Conservation (phyloP, 179 eudicot genomes). For the Heliamphora ciliata region DNA sequence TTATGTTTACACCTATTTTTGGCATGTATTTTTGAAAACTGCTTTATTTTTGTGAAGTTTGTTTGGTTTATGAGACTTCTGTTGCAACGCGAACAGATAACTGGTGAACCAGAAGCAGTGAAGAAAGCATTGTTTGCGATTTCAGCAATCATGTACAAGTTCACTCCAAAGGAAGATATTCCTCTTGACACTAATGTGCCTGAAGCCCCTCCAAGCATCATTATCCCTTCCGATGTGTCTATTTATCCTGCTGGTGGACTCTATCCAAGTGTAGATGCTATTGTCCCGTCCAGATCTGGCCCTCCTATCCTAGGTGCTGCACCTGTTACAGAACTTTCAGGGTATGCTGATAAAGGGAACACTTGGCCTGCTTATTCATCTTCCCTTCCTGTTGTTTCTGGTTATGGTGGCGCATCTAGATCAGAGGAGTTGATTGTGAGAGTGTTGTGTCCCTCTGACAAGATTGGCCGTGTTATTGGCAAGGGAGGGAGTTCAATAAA, state of each 20-base stretch:
- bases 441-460: constrained; percentile 71
- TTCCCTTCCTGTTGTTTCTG: constrained; percentile 57
- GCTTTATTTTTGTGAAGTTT: background rate
- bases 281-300: constrained; percentile 48
- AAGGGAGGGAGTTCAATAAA: constrained; percentile 79
- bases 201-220: constrained; percentile 72
- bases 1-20: too few relatives aligned
- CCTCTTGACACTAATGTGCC: constrained; percentile 64
- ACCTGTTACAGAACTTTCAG: constrained; percentile 48
- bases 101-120: constrained; percentile 79
- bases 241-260: constrained; percentile 57
- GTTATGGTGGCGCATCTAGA: constrained; percentile 47
- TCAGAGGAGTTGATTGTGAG: constrained; percentile 66
- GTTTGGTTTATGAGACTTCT: background rate
- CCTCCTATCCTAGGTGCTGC: constrained; percentile 44
- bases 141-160: constrained; percentile 90
- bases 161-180: constrained; percentile 72
- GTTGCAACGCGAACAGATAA: constrained; percentile 37
- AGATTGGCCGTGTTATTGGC: constrained; percentile 96
- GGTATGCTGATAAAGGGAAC: constrained; percentile 54
- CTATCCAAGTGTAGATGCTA: constrained; percentile 53
- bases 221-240: constrained; percentile 83
- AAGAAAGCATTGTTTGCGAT: constrained; percentile 78
- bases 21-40: too few relatives aligned
- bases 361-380: constrained; percentile 66